phyloP scores from a whole-genome alignment of 2,329 filamentous ascomycete genomes.

The Fragosphaeria purpurea region DNA sequence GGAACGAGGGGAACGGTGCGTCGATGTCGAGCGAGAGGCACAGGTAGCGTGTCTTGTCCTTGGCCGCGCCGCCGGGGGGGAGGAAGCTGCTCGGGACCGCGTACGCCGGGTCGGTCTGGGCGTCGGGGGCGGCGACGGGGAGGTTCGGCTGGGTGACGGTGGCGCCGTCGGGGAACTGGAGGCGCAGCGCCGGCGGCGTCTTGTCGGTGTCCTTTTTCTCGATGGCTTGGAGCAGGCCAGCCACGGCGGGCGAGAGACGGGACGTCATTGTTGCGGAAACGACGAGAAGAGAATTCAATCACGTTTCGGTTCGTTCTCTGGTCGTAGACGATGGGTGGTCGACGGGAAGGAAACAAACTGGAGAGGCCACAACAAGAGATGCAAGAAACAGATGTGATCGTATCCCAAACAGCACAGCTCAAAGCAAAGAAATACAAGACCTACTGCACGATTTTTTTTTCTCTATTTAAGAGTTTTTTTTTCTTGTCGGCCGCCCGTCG shows the following conservation, averaged over 20 bases:
- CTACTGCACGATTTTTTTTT: too few relatives aligned
- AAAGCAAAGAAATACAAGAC: background rate
- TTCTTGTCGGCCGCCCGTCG: too few relatives aligned
- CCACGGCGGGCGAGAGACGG: slow-evolving; percentile 1
- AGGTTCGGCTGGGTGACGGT: background rate
- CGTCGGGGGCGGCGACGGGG: slow-evolving; percentile 1
- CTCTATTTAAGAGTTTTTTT: too few relatives aligned
- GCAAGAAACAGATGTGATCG: too few relatives aligned
- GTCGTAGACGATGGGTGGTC: too few relatives aligned
- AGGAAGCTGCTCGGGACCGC: background rate
- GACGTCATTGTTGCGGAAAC: background rate
- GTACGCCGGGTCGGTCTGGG: background rate
- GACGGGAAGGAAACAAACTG: too few relatives aligned
- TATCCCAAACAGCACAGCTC: too few relatives aligned
- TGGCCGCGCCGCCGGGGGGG: too few relatives aligned
- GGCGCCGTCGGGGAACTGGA: background rate
- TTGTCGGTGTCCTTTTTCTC: background rate
- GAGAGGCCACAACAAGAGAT: too few relatives aligned
- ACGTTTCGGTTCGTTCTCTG: too few relatives aligned
- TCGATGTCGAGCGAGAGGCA: slow-evolving; percentile 35
- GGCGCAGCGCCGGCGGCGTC: background rate
- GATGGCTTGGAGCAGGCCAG: background rate
- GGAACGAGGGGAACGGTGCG: slow-evolving; percentile 32
- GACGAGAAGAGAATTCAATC: too few relatives aligned
- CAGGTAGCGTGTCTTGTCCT: slow-evolving; percentile 22